phyloP scores from a whole-genome alignment of 768 basidiomycete species.

The Suillus bovinus region DNA sequence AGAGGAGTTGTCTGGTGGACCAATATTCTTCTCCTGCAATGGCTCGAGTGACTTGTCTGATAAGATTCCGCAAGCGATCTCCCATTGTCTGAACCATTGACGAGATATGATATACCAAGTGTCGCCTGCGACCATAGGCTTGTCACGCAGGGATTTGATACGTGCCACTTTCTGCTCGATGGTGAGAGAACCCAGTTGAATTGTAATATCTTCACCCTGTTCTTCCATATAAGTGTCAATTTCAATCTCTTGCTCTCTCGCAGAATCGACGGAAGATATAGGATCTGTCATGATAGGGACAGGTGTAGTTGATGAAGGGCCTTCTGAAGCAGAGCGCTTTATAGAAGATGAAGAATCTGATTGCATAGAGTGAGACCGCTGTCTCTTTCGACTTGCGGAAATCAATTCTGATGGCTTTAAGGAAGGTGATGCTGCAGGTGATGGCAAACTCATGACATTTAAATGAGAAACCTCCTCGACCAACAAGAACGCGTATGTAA shows the following conservation, averaged over 20 bases:
- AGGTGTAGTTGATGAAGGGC: constrained; percentile 44
- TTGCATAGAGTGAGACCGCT: constrained; percentile 75
- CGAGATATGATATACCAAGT: constrained; percentile 78
- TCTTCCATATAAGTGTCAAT: constrained; percentile 71
- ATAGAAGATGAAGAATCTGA: constrained; percentile 73
- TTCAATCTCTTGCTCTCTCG: constrained; percentile 53
- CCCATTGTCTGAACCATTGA: constrained; percentile 76
- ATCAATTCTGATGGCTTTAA: constrained; percentile 38
- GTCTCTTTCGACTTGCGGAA: constrained; percentile 56
- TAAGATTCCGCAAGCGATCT: constrained; percentile 67
- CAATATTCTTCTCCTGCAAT: constrained; percentile 61
- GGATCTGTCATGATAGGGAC: constrained; percentile 29
- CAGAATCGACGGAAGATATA: constrained; percentile 42
- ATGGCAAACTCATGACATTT: constrained; percentile 49
- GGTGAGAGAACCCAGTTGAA: constrained; percentile 12
- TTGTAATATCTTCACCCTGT: constrained; percentile 44
- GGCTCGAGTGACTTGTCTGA: constrained; percentile 62
- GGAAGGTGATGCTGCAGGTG: constrained; percentile 43
- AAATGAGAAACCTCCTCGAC: constrained; percentile 4
- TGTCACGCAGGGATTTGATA: constrained; percentile 47
- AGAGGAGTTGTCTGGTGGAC: constrained; percentile 72
- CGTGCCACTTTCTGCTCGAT: constrained; percentile 46
- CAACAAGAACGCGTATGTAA: constrained; percentile 9
- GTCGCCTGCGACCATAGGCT: constrained; percentile 61
- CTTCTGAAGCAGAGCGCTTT: constrained; percentile 80